Evolutionary conservation across 2,329 filamentous ascomycete species (phyloP), one percentile per base, ranked within the genome.

Genomic region (Sporothrix luriei): DNA sequence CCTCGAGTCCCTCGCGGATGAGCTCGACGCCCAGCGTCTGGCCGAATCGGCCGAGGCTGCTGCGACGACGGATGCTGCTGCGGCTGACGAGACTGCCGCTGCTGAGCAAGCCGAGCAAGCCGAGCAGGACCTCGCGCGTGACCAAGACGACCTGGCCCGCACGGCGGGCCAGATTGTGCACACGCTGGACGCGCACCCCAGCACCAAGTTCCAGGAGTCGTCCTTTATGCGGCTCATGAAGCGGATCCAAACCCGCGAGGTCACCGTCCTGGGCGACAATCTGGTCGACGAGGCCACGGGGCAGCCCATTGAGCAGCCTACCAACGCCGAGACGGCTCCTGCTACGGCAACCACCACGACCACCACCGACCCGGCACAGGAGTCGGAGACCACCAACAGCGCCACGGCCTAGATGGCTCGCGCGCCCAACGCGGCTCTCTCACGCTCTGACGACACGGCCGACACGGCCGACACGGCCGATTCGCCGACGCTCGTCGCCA

Each of bases 141-240:
- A 79, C 26, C 84, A 90, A 29, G 87, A 92, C 72, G 91, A 91
- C 57, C 84, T 95, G 38, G 89, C 91, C 24, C 83, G 83, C 52
- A 93, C 91, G 1, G 92, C 92, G 5, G 88, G 87, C 19, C 83
- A 90, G 70, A 82, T 96, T 4, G 82, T 95, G 5, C 84, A 90
- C 68, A 88, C 87, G 49, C 86, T 96, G 14, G 83, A 86, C 24
- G 82, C 89, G 74, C 89, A 94, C 74, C 84, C 87, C 70, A 89
- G 85, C 69, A 81, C 88, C 61, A 94, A 94, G 76, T 95, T 95
- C 78, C 87, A 88, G 74, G 87, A 93, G 76, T 94, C 91, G 73
- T 87, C 87, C 70, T 96, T 96, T 76, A 80, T 94, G 0, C 83
- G 85, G 4, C 81, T 96, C 59, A 95, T 96, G 92, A 87, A 90